A percentile compares a stretch with the other conserved stretches of the same genome.
These are phyloP conservation scores for Wickerhamiella qilinensis DNA, from an alignment of 805 yeast species.

Conservation along the genomic window DNA sequence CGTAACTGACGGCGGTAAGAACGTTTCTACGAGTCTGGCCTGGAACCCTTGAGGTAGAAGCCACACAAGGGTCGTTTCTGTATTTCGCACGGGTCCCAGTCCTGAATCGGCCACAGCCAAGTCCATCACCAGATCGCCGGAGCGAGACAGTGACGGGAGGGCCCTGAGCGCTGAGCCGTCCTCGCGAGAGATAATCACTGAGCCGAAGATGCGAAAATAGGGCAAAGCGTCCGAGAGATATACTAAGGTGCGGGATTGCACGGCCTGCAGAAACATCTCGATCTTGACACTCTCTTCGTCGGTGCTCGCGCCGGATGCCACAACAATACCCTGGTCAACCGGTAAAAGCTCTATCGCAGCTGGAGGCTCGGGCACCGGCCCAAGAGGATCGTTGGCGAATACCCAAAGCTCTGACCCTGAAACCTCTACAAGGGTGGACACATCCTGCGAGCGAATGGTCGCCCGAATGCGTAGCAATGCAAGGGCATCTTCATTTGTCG, in stretches of 20 bases:
- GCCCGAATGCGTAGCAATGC: constrained; percentile 8
- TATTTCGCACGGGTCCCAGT: constrained; percentile 6
- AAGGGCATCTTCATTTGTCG: not conserved
- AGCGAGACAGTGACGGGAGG: constrained; percentile 7
- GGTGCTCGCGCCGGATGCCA: constrained; percentile 8
- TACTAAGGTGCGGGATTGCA: constrained; percentile 9
- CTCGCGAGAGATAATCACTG: constrained; percentile 5
- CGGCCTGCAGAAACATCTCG: constrained; percentile 11
- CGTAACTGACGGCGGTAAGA: constrained; percentile 9
- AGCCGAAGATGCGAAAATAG: constrained; percentile 1
- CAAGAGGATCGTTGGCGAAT: constrained; percentile 3
- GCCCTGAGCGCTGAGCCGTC: constrained; percentile 11
- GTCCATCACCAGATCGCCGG: constrained; percentile 10
- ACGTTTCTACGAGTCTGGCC: constrained; percentile 8
- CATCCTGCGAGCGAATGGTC: constrained; percentile 10
- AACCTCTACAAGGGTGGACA: constrained; percentile 3
- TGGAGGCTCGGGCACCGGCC: constrained; percentile 2
- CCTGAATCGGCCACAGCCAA: constrained; percentile 7
- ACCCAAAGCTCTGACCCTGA: constrained; percentile 15
- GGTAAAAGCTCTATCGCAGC: not conserved
- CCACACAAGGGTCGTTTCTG: constrained; percentile 10
- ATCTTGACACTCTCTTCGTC: constrained; percentile 5
- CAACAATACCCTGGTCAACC: constrained; percentile 9
- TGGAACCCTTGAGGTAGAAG: constrained; percentile 13
- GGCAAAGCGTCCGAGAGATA: constrained; percentile 4